phyloP scores from a whole-genome alignment of 352 stramenopile genomes.

The Globisporangium viniferum region DNA sequence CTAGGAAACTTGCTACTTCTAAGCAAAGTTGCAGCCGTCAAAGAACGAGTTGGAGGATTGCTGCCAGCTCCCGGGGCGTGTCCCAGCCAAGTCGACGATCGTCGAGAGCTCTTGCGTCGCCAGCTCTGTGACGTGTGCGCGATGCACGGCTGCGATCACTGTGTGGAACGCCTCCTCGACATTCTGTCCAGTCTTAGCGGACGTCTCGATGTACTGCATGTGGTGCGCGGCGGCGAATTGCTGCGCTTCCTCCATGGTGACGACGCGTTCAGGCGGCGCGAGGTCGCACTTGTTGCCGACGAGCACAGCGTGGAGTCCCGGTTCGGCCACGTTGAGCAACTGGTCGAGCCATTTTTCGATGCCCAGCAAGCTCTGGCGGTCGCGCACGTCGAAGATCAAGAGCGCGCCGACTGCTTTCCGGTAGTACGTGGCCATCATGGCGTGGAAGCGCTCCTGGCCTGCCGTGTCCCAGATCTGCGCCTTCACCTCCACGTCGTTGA shows the following conservation, averaged over 20 bases:
- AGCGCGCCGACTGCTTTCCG: constrained; percentile 73
- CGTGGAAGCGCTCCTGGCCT: constrained; percentile 82
- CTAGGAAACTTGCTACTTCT: too few relatives aligned
- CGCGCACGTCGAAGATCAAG: constrained; percentile 76
- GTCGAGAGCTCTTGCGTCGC: constrained; percentile 21
- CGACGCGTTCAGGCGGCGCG: constrained; percentile 31
- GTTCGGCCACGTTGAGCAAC: constrained; percentile 67
- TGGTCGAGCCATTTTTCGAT: constrained; percentile 74
- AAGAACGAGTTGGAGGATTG: constrained; percentile 28
- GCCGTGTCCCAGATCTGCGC: constrained; percentile 89
- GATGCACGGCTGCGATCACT: constrained; percentile 55
- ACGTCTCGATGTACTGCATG: constrained; percentile 82
- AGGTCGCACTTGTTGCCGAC: constrained; percentile 80
- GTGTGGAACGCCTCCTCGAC: constrained; percentile 57
- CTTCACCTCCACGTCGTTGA: constrained; percentile 72
- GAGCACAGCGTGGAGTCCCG: constrained; percentile 60
- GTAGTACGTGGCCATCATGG: constrained; percentile 90
- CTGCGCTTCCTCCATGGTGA: constrained; percentile 58
- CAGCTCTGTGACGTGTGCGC: constrained; percentile 35
- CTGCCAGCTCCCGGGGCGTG: background rate
- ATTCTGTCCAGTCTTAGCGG: constrained; percentile 68
- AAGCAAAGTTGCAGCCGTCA: constrained; percentile 12
- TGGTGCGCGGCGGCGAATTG: constrained; percentile 63
- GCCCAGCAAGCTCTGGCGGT: constrained; percentile 47
- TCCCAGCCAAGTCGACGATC: constrained; percentile 34